Base-by-base conservation (phyloP, 2,329 filamentous ascomycete species). In the Arthroderma sp. region DNA sequence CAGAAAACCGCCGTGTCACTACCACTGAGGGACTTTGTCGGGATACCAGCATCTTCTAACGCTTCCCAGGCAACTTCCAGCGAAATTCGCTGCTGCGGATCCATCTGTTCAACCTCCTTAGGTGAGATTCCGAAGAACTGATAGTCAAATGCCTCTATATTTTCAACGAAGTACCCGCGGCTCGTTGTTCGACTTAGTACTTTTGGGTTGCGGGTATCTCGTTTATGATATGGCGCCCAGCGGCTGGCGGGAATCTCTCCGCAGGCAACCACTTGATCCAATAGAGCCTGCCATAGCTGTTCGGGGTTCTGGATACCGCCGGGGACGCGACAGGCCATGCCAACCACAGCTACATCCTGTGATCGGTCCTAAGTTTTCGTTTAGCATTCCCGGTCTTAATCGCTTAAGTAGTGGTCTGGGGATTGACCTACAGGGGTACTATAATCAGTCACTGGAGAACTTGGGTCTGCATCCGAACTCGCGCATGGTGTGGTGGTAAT, bases 11-110 rank as follows among this genome's bases (percentile, higher is more conserved):
- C 54, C 5, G 58, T 61, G 21, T 57, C 6, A 33, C 47, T 51
- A 17, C 47, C 47, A 9, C 28, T 31, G 8, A 51, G 47, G 7
- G 39, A 41, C 8, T 56, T 25, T 2, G 38, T n/a, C n/a, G 54
- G 37, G 23, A 31, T 31, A 31, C 47, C 47, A 11, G 47, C 47
- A 31, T 60, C 61, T 55, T 62, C 60, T 7, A 66, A 41, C 9
- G 47, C 54, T 35, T 65, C 61, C 41, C 61, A 65, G 2, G 55
- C 49, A n/a, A 56, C 44, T 44, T 67, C 65, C 9, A 67, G 63
- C 8, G 63, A 38, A 5, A 61, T 39, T 9, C 64, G 56, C 28
- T 64, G 62, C 38, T 60, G 51, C 6, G 65, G 65, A 58, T 67
- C 65, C 39, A 66, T 62, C 7, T 39, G 43, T 17, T 56, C 51